Evolutionary conservation across 2,329 filamentous ascomycete genomes (phyloP).

Genomic region (Ilyonectria robusta): DNA sequence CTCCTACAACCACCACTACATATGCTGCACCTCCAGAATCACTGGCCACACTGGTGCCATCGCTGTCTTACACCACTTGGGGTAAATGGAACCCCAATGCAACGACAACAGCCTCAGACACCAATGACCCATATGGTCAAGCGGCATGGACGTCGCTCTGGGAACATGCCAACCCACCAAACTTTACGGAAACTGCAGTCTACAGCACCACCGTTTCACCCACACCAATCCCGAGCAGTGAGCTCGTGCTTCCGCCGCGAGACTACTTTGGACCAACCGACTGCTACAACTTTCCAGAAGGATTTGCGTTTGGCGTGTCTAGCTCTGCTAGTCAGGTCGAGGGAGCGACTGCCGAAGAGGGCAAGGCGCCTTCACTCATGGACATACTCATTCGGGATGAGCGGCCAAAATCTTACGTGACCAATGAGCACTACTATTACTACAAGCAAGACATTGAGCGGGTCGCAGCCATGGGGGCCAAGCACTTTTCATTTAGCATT

Average conservation of each 20-base stretch:
- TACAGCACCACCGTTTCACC: slow-evolving; percentile 66
- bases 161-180: slow-evolving; percentile 52
- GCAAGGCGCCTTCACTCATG: slow-evolving; percentile 59
- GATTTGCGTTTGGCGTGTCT: slow-evolving; percentile 64
- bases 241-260: slow-evolving; percentile 68
- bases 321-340: slow-evolving; percentile 63
- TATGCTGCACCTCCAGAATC: slow-evolving; percentile 49
- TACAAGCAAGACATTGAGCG: slow-evolving; percentile 71
- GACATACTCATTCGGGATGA: slow-evolving; percentile 55
- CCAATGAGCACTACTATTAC: slow-evolving; percentile 67
- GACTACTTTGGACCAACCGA: slow-evolving; percentile 64
- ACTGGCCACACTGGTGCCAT: slow-evolving; percentile 44
- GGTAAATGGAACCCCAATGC: slow-evolving; percentile 53
- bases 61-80: slow-evolving; percentile 52
- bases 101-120: slow-evolving; percentile 46
- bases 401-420: slow-evolving; percentile 52
- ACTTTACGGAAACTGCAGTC: slow-evolving; percentile 50
- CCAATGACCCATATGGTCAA: slow-evolving; percentile 49
- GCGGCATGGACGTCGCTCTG: slow-evolving; percentile 53
- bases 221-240: slow-evolving; percentile 67
- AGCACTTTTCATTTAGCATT: slow-evolving; percentile 67
- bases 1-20: slow-evolving; percentile 50
- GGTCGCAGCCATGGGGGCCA: slow-evolving; percentile 65
- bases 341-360: slow-evolving; percentile 60
- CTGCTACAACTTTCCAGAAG: slow-evolving; percentile 64